Evolutionary conservation across 1,284 basidiomycete species (phyloP), one percentile per base, ranked within the genome.

Genomic region (Fomitopsis schrenkii): DNA sequence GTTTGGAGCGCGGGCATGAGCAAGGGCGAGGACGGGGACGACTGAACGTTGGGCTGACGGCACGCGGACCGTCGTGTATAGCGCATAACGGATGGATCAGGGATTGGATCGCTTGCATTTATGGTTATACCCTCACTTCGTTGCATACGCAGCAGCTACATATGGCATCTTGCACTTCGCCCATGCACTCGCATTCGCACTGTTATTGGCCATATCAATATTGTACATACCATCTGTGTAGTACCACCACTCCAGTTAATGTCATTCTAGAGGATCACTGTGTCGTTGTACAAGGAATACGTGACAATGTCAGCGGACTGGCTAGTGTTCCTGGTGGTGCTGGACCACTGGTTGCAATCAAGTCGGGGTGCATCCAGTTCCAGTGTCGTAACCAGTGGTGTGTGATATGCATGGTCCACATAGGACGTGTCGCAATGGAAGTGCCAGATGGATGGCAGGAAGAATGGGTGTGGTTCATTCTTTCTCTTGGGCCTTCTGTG

Each of bases 1-100:
- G 88, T 93, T 30, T 93, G 87, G 86, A 92, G 90, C 70, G 90
- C 90, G 53, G 90, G 90, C 30, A 87, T 91, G 86, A 86, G 86
- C 67, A 78, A 78, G 45, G 83, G 75, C 10, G 84, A 84, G 62
- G 83, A 83, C 52, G 69, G 67, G 22, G 72, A 75, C 55, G 74
- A 73, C 53, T 73, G 62, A 68, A 59, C 52, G 38, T 40, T 15
- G 38, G 38, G 14, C 38, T 40, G 10, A 17, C 28, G 28, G 48
- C 45, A 15, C 35, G 36, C 41, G 22, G 59, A 33, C 44, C 52
- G 9, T n/a, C 38, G 9, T 45, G 44, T 40, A 45, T 30, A 59
- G 19, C 45, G 33, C 9, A 22, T 40, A 42, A 42, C 33, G 54
- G 42, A 41, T 41, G 26, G n/a, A 46, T 45, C 38, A 44, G 59